Conservation (phyloP, 305 asterid genomes). For the Rubia tinctorum region DNA sequence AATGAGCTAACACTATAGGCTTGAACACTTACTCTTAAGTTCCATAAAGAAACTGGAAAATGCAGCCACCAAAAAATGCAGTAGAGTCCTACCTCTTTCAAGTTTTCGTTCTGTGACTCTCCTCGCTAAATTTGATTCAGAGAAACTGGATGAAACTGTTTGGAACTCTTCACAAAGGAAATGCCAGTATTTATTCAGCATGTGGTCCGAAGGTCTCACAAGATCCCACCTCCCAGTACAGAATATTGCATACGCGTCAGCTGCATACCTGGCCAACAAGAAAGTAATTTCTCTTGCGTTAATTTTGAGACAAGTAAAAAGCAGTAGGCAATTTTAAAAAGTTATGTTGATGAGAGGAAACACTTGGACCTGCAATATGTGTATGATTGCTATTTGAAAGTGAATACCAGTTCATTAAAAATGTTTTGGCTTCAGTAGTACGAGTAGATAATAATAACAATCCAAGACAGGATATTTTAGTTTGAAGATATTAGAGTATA, state of each 20-base stretch:
- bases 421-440: not conserved
- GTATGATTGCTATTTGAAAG: not conserved
- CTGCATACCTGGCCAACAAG: constrained; percentile 62
- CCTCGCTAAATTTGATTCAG: not conserved
- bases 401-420: not conserved
- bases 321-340: not conserved
- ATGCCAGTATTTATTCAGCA: constrained; percentile 69
- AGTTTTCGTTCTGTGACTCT: not conserved
- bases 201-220: constrained; percentile 59
- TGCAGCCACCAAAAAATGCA: not conserved
- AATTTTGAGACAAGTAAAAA: not conserved
- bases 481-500: not conserved
- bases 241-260: constrained; percentile 91
- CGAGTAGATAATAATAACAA: not conserved
- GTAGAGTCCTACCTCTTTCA: constrained; percentile 5
- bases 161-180: constrained; percentile 30
- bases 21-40: not conserved
- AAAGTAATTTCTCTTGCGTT: not conserved
- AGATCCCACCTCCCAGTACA: constrained; percentile 72
- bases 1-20: not conserved
- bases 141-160: not conserved
- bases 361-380: not conserved
- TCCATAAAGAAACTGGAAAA: not conserved
- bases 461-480: not conserved
- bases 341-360: not conserved